Evolutionary conservation across 352 stramenopile species (phyloP).

Genomic region (Phytopythium cucurbitacearum): DNA sequence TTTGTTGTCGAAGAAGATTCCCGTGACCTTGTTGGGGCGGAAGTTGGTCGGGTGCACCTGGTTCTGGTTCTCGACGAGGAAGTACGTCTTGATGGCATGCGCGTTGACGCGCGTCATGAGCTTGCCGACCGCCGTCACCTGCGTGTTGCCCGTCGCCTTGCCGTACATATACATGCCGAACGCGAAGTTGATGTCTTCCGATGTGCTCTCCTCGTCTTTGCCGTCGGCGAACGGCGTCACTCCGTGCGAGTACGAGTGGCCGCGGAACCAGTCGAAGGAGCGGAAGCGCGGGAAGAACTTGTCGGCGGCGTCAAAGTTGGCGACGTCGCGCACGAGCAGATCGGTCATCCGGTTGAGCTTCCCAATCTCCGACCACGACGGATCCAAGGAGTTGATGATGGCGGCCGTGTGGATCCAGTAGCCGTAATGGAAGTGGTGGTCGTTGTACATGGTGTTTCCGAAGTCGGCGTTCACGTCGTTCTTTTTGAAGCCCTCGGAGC

Average conservation of each 20-base stretch:
- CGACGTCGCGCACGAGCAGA: constrained; percentile 50
- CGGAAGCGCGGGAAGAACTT: constrained; percentile 52
- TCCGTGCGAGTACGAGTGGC: constrained; percentile 70
- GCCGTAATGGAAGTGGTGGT: constrained; percentile 77
- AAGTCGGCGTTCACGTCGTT: constrained; percentile 62
- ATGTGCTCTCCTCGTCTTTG: constrained; percentile 70
- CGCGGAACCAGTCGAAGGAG: constrained; percentile 60
- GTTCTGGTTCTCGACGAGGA: constrained; percentile 44
- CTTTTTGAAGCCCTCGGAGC: constrained; percentile 42
- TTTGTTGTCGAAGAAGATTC: constrained; percentile 50
- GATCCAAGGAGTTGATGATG: constrained; percentile 41
- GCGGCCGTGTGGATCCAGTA: constrained; percentile 56
- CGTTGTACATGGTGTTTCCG: constrained; percentile 73
- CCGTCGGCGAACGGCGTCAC: constrained; percentile 53
- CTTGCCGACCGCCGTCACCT: constrained; percentile 26
- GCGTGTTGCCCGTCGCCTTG: constrained; percentile 32
- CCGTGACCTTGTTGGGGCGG: constrained; percentile 32
- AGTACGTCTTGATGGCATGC: constrained; percentile 57
- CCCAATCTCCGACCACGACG: constrained; percentile 30
- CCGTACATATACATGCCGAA: constrained; percentile 50
- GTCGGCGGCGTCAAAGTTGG: constrained; percentile 36
- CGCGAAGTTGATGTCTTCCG: constrained; percentile 67
- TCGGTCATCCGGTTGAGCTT: constrained; percentile 35
- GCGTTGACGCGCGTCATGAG: constrained; percentile 51
- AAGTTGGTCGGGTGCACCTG: constrained; percentile 42